Percentiles rank a stretch among this genome's conserved stretches.
phyloP scores from a whole-genome alignment of 2,329 filamentous ascomycete genomes.

The Thermoascus crustaceus region DNA sequence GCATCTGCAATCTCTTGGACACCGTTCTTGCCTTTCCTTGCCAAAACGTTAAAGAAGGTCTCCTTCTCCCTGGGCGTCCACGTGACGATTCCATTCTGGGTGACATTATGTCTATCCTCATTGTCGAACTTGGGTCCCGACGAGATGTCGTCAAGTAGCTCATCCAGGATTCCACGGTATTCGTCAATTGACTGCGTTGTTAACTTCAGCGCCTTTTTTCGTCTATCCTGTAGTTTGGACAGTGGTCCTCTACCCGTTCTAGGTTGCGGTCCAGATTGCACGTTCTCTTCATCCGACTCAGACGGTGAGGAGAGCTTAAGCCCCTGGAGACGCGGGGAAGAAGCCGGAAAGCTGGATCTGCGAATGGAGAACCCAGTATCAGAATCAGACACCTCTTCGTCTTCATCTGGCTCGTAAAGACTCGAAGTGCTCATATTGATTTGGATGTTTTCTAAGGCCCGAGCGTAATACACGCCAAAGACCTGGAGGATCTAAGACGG shows the following conservation, averaged over 20 bases:
- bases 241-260: conserved; percentile 5
- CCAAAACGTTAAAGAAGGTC: conserved; percentile 58
- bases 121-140: conserved; percentile 5
- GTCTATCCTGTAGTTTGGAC: conserved; percentile 6
- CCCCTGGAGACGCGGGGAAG: conserved; percentile 11
- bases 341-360: conserved; percentile 7
- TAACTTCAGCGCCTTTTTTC: conserved; percentile 15
- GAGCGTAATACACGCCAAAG: conserved; percentile 20
- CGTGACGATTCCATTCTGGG: conserved; percentile 58
- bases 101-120: conserved; percentile 26
- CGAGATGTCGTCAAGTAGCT: conserved; percentile 42
- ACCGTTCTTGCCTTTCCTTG: conserved; percentile 56
- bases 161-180: conserved; percentile 48
- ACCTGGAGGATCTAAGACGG: conserved; percentile 4
- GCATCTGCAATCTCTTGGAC: conserved; percentile 53
- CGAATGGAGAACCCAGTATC: conserved; percentile 13
- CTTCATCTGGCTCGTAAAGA: conserved; percentile 25
- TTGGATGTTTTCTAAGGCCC: conserved; percentile 41
- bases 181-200: conserved; percentile 40
- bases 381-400: conserved; percentile 18
- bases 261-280: background rate
- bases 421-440: conserved; percentile 33
- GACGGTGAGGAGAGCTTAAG: conserved; percentile 7
- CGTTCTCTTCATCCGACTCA: background rate
- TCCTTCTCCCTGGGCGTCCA: conserved; percentile 70